Evolutionary conservation across 441 rosid species (phyloP).

Genomic region (Monsonia emarginata): DNA sequence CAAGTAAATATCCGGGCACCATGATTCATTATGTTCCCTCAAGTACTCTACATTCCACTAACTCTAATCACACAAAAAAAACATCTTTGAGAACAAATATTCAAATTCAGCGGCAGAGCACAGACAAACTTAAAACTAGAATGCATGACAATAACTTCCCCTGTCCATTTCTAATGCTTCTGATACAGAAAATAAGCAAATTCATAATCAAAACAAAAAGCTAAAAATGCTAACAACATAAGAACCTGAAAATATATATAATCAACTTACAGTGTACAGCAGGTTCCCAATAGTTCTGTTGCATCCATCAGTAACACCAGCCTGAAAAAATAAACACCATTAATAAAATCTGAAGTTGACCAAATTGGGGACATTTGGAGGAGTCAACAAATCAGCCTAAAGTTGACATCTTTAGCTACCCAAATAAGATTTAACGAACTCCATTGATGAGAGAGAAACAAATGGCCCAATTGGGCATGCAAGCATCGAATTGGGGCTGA

Average conservation of each 20-base stretch:
- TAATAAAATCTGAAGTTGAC: not conserved
- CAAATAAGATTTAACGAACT: not conserved
- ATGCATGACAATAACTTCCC: not conserved
- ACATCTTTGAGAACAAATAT: too few species aligned
- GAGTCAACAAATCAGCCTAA: not conserved
- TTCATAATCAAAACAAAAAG: not conserved
- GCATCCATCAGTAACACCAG: constrained; percentile 70
- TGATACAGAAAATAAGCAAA: not conserved
- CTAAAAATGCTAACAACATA: not conserved
- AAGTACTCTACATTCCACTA: not conserved
- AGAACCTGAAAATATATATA: not conserved
- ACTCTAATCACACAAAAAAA: not conserved
- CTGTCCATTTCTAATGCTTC: not conserved
- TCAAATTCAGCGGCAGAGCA: not conserved
- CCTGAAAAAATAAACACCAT: constrained; percentile 32
- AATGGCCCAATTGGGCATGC: not conserved
- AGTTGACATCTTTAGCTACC: not conserved
- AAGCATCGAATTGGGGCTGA: not conserved
- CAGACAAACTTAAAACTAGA: not conserved
- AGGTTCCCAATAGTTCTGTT: constrained; percentile 64
- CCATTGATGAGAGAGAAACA: not conserved
- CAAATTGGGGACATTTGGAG: not conserved
- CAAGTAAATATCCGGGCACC: too few species aligned
- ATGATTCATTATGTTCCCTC: not conserved
- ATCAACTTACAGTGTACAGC: constrained; percentile 52